Percentiles rank a stretch among this genome's conserved stretches.
These are phyloP conservation scores for Paraphoma sp. DNA, from an alignment of 2,329 filamentous ascomycete species.

Conservation along the genomic window DNA sequence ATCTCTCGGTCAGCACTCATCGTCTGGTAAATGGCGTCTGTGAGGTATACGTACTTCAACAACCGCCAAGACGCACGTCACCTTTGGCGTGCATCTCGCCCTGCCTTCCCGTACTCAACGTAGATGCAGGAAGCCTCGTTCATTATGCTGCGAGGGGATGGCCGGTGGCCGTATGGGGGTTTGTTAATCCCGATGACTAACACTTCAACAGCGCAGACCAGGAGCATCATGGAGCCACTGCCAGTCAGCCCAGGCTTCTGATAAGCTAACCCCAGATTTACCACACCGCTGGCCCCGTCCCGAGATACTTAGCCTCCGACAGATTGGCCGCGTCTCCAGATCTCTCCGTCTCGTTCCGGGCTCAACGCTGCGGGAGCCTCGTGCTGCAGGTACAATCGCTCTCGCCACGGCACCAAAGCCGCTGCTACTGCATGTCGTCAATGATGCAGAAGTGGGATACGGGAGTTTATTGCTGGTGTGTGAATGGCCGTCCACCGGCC, in stretches of 20 bases:
- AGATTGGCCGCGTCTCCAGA: conserved; percentile 21
- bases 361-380: conserved; percentile 23
- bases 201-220: conserved; percentile 10
- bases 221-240: conserved; percentile 8
- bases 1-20: too few species aligned
- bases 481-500: too few species aligned
- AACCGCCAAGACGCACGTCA: neutral
- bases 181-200: conserved; percentile 31
- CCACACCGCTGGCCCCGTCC: conserved; percentile 32
- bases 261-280: conserved; percentile 39
- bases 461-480: too few species aligned
- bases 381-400: conserved; percentile 43
- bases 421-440: conserved; percentile 24
- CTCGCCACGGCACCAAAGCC: conserved; percentile 24
- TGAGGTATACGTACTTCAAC: neutral
- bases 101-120: neutral
- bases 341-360: conserved; percentile 26
- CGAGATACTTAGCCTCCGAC: conserved; percentile 33
- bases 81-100: too few species aligned
- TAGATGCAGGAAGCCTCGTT: neutral
- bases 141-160: neutral
- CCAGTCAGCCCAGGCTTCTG: conserved; percentile 18
- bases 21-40: too few species aligned
- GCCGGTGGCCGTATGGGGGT: neutral
- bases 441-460: neutral